Evolutionary conservation across 805 yeast species (phyloP), one percentile per base, ranked within the genome.

Genomic region (Wickerhamiella sorbophila): DNA sequence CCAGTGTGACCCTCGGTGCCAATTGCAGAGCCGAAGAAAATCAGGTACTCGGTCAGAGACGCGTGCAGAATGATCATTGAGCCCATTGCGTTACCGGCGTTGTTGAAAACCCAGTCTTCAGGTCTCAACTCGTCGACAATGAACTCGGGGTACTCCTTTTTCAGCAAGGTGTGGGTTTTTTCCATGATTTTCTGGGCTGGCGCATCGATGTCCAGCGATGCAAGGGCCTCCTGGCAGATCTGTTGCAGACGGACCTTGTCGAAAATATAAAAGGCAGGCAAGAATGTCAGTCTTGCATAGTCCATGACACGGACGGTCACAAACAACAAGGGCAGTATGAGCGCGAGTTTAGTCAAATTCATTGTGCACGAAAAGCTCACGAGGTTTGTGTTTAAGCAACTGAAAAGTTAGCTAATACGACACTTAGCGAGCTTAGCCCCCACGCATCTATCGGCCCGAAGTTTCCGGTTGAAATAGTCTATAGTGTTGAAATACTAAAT

Each of bases 1-100:
- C 98, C 98, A 4, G 84, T 69, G 63, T 91, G 98, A 36, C 98
- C 98, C 62, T 85, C 96, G 14, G 95, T 86, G 33, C 97, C 98
- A 5, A 79, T 72, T 2, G 96, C 84, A 36, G 93, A 72, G 39
- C 98, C 98, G 50, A 91, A 91, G 59, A 91, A 72, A 56, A 91
- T 91, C 59, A 91, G 64, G 59, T 91, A 91, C 64, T 91, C 98
- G 5, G 91, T 69, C 53, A 91, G 69, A 6, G 97, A 91, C 9
- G 97, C 96, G 61, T 91, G 98, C 50, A 88, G 68, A 47, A 91
- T 84, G 53, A 84, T 72, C 97, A 91, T 88, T 42, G 86, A 76
- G 31, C 70, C 70, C 98, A 91, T 91, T 40, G 98, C 97, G 52
- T 95, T 95, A 42, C 98, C 98, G 3, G 98, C 98, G 54, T 84